phyloP scores from a whole-genome alignment of 352 stramenopile species.

The Phytophthora brassicae region DNA sequence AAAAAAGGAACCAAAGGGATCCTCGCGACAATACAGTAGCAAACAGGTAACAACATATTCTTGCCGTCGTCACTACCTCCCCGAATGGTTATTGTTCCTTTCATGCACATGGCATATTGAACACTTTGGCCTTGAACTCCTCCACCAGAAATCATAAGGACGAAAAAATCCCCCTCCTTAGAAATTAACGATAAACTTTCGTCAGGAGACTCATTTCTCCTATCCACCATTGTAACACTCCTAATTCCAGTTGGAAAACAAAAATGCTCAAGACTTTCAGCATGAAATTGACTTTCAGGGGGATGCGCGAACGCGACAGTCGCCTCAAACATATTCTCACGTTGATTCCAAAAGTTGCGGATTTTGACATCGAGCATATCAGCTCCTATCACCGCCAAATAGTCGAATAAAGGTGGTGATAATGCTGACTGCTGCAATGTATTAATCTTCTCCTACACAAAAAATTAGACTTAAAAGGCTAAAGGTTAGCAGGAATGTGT shows the following conservation, averaged over 20 bases:
- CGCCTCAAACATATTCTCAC: conserved; percentile 53
- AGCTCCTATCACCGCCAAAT: conserved; percentile 47
- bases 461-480: not conserved
- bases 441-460: conserved; percentile 5
- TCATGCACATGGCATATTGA: conserved; percentile 63
- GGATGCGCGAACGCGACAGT: conserved; percentile 65
- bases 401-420: conserved; percentile 39
- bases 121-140: conserved; percentile 49
- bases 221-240: not conserved
- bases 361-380: conserved; percentile 50
- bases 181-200: not conserved
- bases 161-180: conserved; percentile 40
- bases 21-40: conserved; percentile 54
- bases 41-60: conserved; percentile 36
- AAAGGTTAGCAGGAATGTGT: not conserved
- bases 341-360: conserved; percentile 43
- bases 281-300: conserved; percentile 65
- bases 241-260: conserved; percentile 60
- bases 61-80: conserved; percentile 4
- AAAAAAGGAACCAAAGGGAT: conserved; percentile 52
- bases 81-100: conserved; percentile 32
- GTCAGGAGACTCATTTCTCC: not conserved
- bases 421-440: not conserved
- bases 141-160: conserved; percentile 53
- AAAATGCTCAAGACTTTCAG: conserved; percentile 74